Base-by-base conservation (phyloP, 495 filamentous ascomycete species). In the Penicillium coprophilum region DNA sequence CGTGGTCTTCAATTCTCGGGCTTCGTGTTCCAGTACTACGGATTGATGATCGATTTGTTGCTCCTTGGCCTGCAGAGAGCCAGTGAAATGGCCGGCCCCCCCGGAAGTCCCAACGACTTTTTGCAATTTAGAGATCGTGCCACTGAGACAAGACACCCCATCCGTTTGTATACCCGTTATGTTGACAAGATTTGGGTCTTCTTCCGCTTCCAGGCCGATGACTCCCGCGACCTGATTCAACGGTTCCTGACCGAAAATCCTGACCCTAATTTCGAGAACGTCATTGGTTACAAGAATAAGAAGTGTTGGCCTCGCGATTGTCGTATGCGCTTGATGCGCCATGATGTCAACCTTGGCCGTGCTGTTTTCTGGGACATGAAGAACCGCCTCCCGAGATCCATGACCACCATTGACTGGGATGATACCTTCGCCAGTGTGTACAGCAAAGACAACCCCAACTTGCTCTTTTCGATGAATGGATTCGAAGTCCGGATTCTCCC, bases 331-430 rank as follows among this genome's bases (percentile, higher is more conserved):
- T 74, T 99, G 61, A 99, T 99, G 95, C 86, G 95, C 60, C 95
- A 99, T 71, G 95, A 99, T 79, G 95, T 99, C 57, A 97, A 99
- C 64, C 87, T 99, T 53, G 95, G 95, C 9, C 86, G 95, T 61
- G 95, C 95, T 58, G 95, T 97, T 12, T 99, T 99, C 76, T 99
- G 95, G 94, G 94, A 99, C 68, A 69, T 99, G 71, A 99, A 99
- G 81, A 97, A 99, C 71, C 82, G 95, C 15, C 80, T 99, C 45
- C 95, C 95, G 15, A 81, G 95, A 56, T 96, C 91, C 21, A 85
- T 99, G 40, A 97, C 95, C 0, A 97, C 95, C 1, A 94, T 97
- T 56, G 95, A 99, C 55, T 99, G 95, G 95, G 95, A 97, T 68
- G 95, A 99, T 69, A 97, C 93, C 0, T 99, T 99, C 65, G 86